Base-by-base conservation (phyloP, 371 early-diverging fungal genomes). In the Mortierella sp. region DNA sequence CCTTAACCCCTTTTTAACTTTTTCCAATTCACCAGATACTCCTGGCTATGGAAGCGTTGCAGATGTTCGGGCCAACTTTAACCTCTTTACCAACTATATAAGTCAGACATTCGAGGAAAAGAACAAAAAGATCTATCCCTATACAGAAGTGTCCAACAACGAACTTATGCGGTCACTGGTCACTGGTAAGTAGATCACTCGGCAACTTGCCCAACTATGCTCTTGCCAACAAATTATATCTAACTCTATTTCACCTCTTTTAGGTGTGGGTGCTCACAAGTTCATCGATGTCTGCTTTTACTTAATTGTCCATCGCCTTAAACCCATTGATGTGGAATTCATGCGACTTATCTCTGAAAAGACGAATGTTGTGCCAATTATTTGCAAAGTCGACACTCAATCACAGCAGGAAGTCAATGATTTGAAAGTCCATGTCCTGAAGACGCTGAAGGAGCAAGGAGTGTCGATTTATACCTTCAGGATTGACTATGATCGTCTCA, bases 301-400 rank as follows among this genome's bases (percentile, higher is more conserved):
- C 65, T 73, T 91, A 43, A 88, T 91, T 53, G 83, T 89, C 59
- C 89, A 89, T 75, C 84, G 92, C 32, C 47, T 92, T 12, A 91
- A 91, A 73, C 86, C 90, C 42, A 90, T 91, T n/a, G 94, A 94
- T 74, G 78, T 92, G 47, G 93, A 93, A 76, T 93, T 88, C 77
- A 89, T 92, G 89, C 86, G 88, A 32, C 72, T 83, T 10, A 75
- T 92, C n/a, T 86, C 86, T 29, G 85, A 87, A 32, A 70, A 87
- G 61, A 87, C 87, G 68, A 89, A 87, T 74, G 82, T 92, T 55
- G 84, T 92, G 34, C 93, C 92, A 3, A 84, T 92, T 53, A 88
- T 92, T 60, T 77, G 89, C 53, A 90, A 91, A 69, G 72, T 89
- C 55, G 95, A 95, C 76, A 87, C 88, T 28, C 85, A 93, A 65